Evolutionary conservation across 148 eudicot genomes (phyloP), one percentile per base, ranked within the genome.

Genomic region (Tetragonia tetragonoides): DNA sequence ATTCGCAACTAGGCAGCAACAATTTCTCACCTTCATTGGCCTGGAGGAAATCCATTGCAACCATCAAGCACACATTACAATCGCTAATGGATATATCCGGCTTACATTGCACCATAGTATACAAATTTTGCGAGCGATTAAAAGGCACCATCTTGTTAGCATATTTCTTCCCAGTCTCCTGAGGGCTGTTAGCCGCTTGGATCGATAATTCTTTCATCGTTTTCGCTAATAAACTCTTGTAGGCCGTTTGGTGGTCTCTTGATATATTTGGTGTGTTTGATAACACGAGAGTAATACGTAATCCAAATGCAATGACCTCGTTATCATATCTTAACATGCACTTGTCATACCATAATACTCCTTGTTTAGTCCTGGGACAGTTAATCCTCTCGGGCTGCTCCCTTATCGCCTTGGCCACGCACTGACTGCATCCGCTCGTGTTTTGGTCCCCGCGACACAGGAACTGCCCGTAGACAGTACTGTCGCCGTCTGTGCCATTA

Each of bases 281-380:
- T n/a, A n/a, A n/a, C n/a, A n/a, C n/a, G n/a, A n/a, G n/a, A n/a
- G n/a, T n/a, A n/a, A n/a, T n/a, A n/a, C n/a, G n/a, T n/a, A n/a
- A n/a, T n/a, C n/a, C n/a, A n/a, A n/a, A 47, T 34, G 53, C 0
- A 0, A 2, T 1, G 23, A 24, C 34, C 9, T 15, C 2, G 66
- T 80, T 62, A 1, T 85, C 80, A 81, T 88, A 86, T 14, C 85
- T 70, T 34, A 86, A 40, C 84, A 82, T 82, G 47, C 90, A 88
- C 62, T 66, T 21, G 8, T 77, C 84, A 42, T 77, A 82, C 79
- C 76, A 81, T 38, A 80, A 74, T 3, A 82, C 24, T 6, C 83
- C 88, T 24, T 73, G 80, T 40, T 54, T 83, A 18, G 37, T 42
- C 34, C 56, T 12, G 14, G 72, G 72, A 15, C 71, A 68, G 24